These are phyloP conservation scores for Exophiala xenobiotica DNA, from an alignment of 2,329 filamentous ascomycete genomes.

Conservation along the genomic window DNA sequence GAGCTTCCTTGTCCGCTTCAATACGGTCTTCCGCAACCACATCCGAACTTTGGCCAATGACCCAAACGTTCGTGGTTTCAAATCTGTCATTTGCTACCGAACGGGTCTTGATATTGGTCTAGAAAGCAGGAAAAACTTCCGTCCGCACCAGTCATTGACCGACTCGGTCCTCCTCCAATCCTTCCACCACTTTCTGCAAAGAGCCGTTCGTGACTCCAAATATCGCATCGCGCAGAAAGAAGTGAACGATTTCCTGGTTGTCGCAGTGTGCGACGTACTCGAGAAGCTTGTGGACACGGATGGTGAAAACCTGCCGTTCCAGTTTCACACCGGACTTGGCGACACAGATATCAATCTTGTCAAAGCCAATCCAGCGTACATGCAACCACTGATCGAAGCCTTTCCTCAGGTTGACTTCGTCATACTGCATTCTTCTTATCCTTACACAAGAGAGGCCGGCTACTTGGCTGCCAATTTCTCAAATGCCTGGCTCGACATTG, in stretches of 20 bases:
- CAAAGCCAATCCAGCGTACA: conserved; percentile 69
- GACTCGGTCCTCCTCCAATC: conserved; percentile 25
- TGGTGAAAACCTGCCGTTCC: conserved; percentile 58
- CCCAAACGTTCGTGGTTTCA: conserved; percentile 72
- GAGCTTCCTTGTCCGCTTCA: conserved; percentile 40
- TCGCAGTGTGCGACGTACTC: conserved; percentile 62
- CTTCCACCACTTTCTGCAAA: conserved; percentile 29
- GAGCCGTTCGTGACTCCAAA: conserved; percentile 31
- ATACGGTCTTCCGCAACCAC: conserved; percentile 50
- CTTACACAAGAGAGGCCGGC: conserved; percentile 73
- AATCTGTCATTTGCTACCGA: conserved; percentile 79
- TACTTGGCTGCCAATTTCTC: conserved; percentile 75
- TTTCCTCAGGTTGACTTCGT: conserved; percentile 72
- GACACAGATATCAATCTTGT: conserved; percentile 73
- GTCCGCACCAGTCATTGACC: conserved; percentile 30
- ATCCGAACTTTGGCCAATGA: conserved; percentile 63
- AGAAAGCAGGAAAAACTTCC: conserved; percentile 32
- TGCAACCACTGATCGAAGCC: conserved; percentile 70
- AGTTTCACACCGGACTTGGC: conserved; percentile 80
- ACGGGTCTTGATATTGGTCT: conserved; percentile 64
- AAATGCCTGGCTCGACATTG: conserved; percentile 80
- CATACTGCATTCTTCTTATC: conserved; percentile 77
- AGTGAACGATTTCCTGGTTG: conserved; percentile 69
- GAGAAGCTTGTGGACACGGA: conserved; percentile 39
- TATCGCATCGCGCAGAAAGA: conserved; percentile 58